These are phyloP conservation scores for Boeremia exigua DNA, from an alignment of 2,329 filamentous ascomycete species.

Conservation along the genomic window DNA sequence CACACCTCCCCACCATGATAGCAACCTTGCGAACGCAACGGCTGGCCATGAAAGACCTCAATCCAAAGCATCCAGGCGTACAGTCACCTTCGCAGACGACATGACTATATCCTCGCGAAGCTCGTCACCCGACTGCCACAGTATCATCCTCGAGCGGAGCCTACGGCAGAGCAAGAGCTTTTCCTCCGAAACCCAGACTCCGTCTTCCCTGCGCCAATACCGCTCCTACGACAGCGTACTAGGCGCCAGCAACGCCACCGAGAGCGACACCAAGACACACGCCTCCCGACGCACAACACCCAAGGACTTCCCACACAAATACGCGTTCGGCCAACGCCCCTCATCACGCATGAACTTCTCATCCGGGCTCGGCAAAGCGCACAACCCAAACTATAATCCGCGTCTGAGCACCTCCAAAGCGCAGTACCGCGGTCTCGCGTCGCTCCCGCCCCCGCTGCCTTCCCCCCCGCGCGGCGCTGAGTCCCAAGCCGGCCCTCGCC, in stretches of 20 bases:
- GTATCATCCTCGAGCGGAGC: neutral
- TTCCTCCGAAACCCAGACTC: neutral
- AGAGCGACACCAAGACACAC: neutral
- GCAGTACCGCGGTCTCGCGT: slow-evolving; percentile 6
- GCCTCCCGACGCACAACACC: slow-evolving; percentile 10
- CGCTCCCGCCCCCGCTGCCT: slow-evolving; percentile 1
- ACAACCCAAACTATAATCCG: slow-evolving; percentile 1
- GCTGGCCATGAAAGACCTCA: slow-evolving; percentile 3
- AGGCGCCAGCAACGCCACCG: neutral
- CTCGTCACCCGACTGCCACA: slow-evolving; percentile 4
- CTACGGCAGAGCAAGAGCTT: slow-evolving; percentile 1
- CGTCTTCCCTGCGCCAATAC: slow-evolving; percentile 4
- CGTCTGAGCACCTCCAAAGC: slow-evolving; percentile 5
- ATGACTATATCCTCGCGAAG: slow-evolving; percentile 5
- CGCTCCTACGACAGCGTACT: slow-evolving; percentile 9
- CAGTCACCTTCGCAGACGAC: slow-evolving; percentile 4
- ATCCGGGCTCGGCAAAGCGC: neutral
- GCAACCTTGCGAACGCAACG: neutral
- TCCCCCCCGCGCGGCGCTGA: slow-evolving; percentile 3
- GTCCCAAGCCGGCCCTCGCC: slow-evolving; percentile 15
- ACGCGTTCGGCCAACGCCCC: slow-evolving; percentile 18
- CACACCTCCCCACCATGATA: neutral
- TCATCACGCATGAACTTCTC: neutral
- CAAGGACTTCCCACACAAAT: slow-evolving; percentile 19
- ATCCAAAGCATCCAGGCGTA: neutral